These are phyloP conservation scores for Pyrrhoderma noxium DNA, from an alignment of 1,284 basidiomycete genomes.

Conservation along the genomic window DNA sequence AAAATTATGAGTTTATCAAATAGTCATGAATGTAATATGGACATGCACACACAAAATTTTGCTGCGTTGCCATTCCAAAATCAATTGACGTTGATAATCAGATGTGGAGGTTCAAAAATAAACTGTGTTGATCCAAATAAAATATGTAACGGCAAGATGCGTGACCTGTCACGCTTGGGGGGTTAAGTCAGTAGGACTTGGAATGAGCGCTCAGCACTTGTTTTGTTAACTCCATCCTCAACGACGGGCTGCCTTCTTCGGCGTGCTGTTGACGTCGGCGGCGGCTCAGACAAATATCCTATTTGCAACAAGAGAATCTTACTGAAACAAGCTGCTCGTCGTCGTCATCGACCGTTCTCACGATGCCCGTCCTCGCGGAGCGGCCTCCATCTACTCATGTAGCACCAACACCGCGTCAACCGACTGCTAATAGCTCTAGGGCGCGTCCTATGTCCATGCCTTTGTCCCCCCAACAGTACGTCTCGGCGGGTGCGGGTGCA, in stretches of 20 bases:
- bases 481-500: neutral
- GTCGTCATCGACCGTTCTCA: neutral
- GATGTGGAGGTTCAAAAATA: too few relatives aligned
- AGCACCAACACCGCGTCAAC: conserved; percentile 11
- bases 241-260: conserved; percentile 6
- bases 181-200: neutral
- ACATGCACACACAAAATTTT: too few relatives aligned
- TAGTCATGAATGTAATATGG: too few relatives aligned
- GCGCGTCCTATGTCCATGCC: conserved; percentile 18
- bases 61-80: too few relatives aligned
- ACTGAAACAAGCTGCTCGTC: neutral
- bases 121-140: too few relatives aligned
- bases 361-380: conserved; percentile 15
- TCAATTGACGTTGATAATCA: too few relatives aligned
- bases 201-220: neutral
- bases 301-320: neutral
- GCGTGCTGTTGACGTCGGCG: neutral
- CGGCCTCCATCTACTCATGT: conserved; percentile 11
- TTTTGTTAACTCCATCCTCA: neutral
- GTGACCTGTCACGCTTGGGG: neutral
- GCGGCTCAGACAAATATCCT: neutral
- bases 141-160: too few relatives aligned
- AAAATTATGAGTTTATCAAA: too few relatives aligned
- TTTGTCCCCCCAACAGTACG: conserved; percentile 14
- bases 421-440: conserved; percentile 10